Evolutionary conservation across 768 basidiomycete species (phyloP).

Genomic region (Dacryopinax primogenitus): DNA sequence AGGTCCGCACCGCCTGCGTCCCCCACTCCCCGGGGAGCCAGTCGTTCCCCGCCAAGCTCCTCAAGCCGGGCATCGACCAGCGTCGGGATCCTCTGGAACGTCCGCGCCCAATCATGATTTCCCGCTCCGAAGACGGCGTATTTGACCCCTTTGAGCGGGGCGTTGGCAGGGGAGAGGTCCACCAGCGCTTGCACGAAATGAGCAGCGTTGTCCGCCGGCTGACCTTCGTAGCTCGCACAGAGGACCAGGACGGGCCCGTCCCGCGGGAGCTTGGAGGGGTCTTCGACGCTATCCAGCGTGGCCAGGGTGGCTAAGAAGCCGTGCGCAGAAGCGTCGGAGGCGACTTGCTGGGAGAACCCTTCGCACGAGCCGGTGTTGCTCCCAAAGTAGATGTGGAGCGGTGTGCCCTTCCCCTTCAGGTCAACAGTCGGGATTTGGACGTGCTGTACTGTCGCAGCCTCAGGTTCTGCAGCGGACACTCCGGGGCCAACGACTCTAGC

Average conservation of each 20-base stretch:
- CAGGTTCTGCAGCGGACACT: background rate
- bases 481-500: slow-evolving; percentile 10
- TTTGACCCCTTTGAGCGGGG: slow-evolving; percentile 24
- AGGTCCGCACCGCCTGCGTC: slow-evolving; percentile 35
- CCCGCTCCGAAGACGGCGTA: slow-evolving; percentile 42
- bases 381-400: slow-evolving; percentile 34
- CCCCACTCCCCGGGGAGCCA: slow-evolving; percentile 31
- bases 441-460: background rate
- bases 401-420: slow-evolving; percentile 17
- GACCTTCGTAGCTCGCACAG: slow-evolving; percentile 39
- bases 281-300: slow-evolving; percentile 31
- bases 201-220: slow-evolving; percentile 38
- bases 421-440: background rate
- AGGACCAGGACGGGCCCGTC: slow-evolving; percentile 37
- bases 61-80: slow-evolving; percentile 31
- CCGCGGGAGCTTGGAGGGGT: slow-evolving; percentile 21
- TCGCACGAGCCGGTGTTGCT: slow-evolving; percentile 41
- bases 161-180: slow-evolving; percentile 22
- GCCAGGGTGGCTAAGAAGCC: slow-evolving; percentile 33
- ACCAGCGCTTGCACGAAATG: slow-evolving; percentile 35
- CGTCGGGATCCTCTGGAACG: slow-evolving; percentile 37
- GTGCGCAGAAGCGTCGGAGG: slow-evolving; percentile 29
- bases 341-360: slow-evolving; percentile 36
- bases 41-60: slow-evolving; percentile 28
- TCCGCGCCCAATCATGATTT: slow-evolving; percentile 38